Percentiles rank a stretch among this genome's conserved stretches.
Evolutionary conservation across 257 asterid species (phyloP).

Genomic region (Rauvolfia tetraphylla): DNA sequence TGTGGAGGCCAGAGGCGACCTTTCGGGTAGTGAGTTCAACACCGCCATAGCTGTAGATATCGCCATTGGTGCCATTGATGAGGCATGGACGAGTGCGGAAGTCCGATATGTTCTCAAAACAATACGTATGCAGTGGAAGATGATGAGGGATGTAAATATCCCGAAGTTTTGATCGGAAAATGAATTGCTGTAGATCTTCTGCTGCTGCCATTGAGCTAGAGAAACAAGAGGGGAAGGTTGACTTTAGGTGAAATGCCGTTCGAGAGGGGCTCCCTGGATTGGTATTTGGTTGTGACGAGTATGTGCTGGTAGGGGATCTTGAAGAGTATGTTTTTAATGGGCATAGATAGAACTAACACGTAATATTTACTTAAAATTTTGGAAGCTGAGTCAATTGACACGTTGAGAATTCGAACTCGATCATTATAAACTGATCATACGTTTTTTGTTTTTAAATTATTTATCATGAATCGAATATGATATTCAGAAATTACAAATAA

Average conservation of each 20-base stretch:
- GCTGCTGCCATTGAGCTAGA: slow-evolving; percentile 14
- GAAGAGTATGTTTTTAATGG: too few species aligned
- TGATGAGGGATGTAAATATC: slow-evolving; percentile 37
- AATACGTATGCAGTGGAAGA: slow-evolving; percentile 33
- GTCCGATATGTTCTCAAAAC: slow-evolving; percentile 30
- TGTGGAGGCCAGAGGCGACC: slow-evolving; percentile 26
- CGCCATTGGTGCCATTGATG: slow-evolving; percentile 28
- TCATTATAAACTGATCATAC: too few species aligned
- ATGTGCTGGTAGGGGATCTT: slow-evolving; percentile 12
- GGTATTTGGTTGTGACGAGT: neutral
- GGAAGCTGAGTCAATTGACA: too few species aligned
- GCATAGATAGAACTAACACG: too few species aligned
- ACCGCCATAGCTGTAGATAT: slow-evolving; percentile 17
- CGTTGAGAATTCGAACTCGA: too few species aligned
- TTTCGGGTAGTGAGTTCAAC: slow-evolving; percentile 29
- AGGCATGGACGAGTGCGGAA: slow-evolving; percentile 31
- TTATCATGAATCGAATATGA: too few species aligned
- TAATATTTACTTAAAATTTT: too few species aligned
- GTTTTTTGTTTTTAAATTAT: too few species aligned
- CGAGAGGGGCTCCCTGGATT: neutral
- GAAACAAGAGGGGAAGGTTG: neutral
- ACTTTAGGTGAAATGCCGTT: neutral
- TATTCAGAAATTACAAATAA: too few species aligned
- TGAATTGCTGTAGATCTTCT: slow-evolving; percentile 15
- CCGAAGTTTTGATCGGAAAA: slow-evolving; percentile 41